These are phyloP conservation scores for Trametes versicolor DNA, from an alignment of 1,284 basidiomycete species.

Conservation along the genomic window DNA sequence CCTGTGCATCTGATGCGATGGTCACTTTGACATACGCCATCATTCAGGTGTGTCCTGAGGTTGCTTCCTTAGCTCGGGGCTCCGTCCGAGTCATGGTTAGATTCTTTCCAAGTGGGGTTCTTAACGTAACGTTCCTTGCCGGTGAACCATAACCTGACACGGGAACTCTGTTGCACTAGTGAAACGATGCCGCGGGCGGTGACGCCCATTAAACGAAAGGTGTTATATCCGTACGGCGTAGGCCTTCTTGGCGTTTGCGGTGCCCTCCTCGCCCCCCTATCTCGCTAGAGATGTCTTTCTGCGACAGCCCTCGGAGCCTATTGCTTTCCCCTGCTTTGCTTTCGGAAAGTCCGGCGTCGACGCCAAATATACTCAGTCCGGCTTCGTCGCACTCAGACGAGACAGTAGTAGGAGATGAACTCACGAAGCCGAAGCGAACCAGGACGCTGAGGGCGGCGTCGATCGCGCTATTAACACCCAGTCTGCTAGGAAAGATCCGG, in stretches of 20 bases:
- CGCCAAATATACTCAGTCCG: slow-evolving; percentile 2
- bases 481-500: neutral
- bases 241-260: neutral
- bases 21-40: slow-evolving; percentile 6
- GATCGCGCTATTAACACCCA: neutral
- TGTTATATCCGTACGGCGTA: slow-evolving; percentile 4
- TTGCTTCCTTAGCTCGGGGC: neutral
- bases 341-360: slow-evolving; percentile 6
- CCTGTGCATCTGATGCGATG: slow-evolving; percentile 5
- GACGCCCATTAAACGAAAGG: neutral
- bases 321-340: neutral
- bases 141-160: neutral
- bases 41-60: slow-evolving; percentile 1
- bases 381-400: neutral
- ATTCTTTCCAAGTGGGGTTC: neutral
- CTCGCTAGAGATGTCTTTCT: neutral
- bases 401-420: slow-evolving; percentile 4
- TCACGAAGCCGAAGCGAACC: neutral
- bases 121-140: neutral
- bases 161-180: neutral
- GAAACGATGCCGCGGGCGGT: neutral
- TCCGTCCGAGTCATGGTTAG: neutral
- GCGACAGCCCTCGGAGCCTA: neutral
- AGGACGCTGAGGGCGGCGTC: slow-evolving; percentile 5
- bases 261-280: neutral